These are phyloP conservation scores for Peronospora tabacina DNA, from an alignment of 352 stramenopile genomes.

Conservation along the genomic window DNA sequence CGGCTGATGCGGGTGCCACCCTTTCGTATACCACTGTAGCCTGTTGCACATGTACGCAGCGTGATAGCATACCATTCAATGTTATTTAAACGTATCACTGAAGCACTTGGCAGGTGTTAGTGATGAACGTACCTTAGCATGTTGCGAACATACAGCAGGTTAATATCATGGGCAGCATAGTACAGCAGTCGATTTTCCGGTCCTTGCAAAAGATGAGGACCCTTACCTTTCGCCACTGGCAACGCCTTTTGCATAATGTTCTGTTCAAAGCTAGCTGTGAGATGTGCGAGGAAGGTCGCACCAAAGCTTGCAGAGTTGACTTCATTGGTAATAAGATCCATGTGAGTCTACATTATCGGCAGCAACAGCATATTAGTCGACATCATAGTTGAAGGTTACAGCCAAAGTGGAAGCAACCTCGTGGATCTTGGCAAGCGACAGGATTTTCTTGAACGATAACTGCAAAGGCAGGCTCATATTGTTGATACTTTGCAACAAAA, in stretches of 20 bases:
- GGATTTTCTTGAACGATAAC: conserved; percentile 56
- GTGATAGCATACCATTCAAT: neutral
- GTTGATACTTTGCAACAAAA: conserved; percentile 66
- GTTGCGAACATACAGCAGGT: conserved; percentile 69
- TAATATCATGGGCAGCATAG: conserved; percentile 77
- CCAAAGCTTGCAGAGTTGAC: conserved; percentile 72
- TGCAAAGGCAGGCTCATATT: conserved; percentile 62
- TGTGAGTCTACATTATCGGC: conserved; percentile 39
- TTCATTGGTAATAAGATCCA: conserved; percentile 75
- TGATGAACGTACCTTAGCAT: conserved; percentile 40
- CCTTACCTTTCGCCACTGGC: conserved; percentile 36
- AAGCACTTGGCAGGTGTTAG: neutral
- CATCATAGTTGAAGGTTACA: neutral
- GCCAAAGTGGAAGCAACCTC: conserved; percentile 25
- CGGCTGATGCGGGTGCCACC: conserved; percentile 69
- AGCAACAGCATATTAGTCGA: conserved; percentile 2
- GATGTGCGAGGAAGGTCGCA: conserved; percentile 59
- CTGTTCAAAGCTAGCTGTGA: conserved; percentile 74
- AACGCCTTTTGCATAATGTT: conserved; percentile 35
- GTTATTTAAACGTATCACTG: neutral
- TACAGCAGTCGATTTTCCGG: conserved; percentile 55
- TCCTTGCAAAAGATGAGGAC: conserved; percentile 42
- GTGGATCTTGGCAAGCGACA: conserved; percentile 49
- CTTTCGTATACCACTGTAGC: conserved; percentile 56
- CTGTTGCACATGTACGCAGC: conserved; percentile 18